Percentiles rank a stretch among this genome's conserved stretches.
Conservation (phyloP, 805 yeast species). For the Candida khao-thaluensis region DNA sequence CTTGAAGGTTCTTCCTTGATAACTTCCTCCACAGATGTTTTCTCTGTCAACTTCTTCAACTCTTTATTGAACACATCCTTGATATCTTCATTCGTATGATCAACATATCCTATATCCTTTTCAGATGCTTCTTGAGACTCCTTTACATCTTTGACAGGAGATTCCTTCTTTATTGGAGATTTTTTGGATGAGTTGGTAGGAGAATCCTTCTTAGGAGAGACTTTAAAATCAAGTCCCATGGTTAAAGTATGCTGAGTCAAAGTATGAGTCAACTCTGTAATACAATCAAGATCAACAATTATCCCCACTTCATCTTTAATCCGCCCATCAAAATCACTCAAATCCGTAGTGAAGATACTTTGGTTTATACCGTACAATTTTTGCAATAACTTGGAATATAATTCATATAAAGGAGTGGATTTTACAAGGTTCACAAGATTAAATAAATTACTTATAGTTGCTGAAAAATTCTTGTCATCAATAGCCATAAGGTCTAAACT, state of each 20-base stretch:
- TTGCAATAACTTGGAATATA: conserved; percentile 24
- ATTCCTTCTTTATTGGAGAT: conserved; percentile 6
- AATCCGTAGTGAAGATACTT: conserved; percentile 24
- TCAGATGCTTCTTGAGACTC: too few species aligned
- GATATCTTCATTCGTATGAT: too few species aligned
- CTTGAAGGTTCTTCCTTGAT: too few species aligned
- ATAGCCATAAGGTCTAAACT: conserved; percentile 33
- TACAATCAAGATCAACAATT: conserved; percentile 31
- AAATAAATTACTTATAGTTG: conserved; percentile 25
- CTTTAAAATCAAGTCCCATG: conserved; percentile 25
- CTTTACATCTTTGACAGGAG: too few species aligned
- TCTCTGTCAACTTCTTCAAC: too few species aligned
- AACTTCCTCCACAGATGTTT: too few species aligned
- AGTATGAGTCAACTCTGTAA: conserved; percentile 13
- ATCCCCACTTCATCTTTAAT: conserved; percentile 33
- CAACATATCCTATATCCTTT: too few species aligned
- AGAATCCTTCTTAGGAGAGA: conserved; percentile 17
- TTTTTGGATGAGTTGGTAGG: background rate
- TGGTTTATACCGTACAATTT: conserved; percentile 32
- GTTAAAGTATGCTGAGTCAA: conserved; percentile 16
- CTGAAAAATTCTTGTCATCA: conserved; percentile 29
- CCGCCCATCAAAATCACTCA: conserved; percentile 20
- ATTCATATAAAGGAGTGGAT: conserved; percentile 26
- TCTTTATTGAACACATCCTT: too few species aligned
- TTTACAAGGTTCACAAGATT: conserved; percentile 33